phyloP scores from a whole-genome alignment of 2,329 filamentous ascomycete species.

The Erysiphe neolycopersici region DNA sequence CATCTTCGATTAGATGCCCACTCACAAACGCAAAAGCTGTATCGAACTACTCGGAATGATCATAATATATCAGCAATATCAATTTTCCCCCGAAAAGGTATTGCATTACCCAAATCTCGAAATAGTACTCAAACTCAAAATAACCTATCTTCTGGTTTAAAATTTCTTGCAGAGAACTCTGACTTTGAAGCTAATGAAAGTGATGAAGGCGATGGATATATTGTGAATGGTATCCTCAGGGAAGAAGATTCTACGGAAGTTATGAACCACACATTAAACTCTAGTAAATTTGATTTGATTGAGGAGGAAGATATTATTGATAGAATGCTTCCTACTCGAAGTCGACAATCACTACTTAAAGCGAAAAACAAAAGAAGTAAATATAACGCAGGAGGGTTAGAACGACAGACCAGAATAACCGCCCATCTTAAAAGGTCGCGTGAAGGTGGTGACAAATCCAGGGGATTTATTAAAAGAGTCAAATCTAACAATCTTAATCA shows the following conservation, averaged over 20 bases:
- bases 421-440: conserved; percentile 5
- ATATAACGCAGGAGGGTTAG: neutral
- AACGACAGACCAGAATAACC: conserved; percentile 10
- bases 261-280: conserved; percentile 4
- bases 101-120: conserved; percentile 9
- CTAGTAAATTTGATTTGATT: conserved; percentile 4
- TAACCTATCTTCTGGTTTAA: neutral
- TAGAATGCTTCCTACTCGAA: conserved; percentile 12
- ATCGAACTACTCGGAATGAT: conserved; percentile 1
- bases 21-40: conserved; percentile 11
- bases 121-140: neutral
- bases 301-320: conserved; percentile 13
- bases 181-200: conserved; percentile 9
- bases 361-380: neutral
- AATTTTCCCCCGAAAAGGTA: conserved; percentile 7
- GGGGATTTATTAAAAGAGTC: neutral
- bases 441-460: neutral
- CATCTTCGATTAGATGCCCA: conserved; percentile 34
- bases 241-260: conserved; percentile 2
- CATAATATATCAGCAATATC: conserved; percentile 5
- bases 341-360: conserved; percentile 4
- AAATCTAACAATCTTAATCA: neutral
- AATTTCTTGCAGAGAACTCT: conserved; percentile 6
- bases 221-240: conserved; percentile 1
- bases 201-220: conserved; percentile 1